A percentile compares a stretch with the other conserved stretches of the same genome.
Conservation (phyloP, 2,329 filamentous ascomycete species). For the Madurella fahalii region DNA sequence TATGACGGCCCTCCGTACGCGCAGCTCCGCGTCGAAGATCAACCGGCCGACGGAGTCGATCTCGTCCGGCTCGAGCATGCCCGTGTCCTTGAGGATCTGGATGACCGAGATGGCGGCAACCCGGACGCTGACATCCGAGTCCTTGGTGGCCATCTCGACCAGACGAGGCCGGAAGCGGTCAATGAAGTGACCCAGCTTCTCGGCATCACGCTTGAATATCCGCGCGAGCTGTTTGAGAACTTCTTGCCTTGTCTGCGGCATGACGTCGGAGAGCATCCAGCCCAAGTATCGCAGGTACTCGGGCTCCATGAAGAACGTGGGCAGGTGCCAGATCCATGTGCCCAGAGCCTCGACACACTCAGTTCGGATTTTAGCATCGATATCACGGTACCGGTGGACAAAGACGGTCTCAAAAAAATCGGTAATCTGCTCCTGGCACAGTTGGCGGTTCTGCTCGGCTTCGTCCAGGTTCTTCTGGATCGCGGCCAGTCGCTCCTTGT, state of each 20-base stretch:
- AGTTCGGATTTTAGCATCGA: slow-evolving; percentile 81
- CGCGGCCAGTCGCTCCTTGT: slow-evolving; percentile 71
- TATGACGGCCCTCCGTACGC: slow-evolving; percentile 83
- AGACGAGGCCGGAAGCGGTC: slow-evolving; percentile 83
- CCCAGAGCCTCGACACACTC: slow-evolving; percentile 86
- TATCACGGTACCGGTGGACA: slow-evolving; percentile 90
- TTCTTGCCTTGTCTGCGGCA: slow-evolving; percentile 71
- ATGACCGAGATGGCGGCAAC: slow-evolving; percentile 77
- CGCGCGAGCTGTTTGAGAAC: slow-evolving; percentile 77
- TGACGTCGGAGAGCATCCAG: slow-evolving; percentile 86
- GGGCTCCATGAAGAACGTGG: slow-evolving; percentile 85
- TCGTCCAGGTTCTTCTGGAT: slow-evolving; percentile 70
- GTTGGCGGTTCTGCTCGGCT: slow-evolving; percentile 64
- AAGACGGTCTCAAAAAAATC: slow-evolving; percentile 92
- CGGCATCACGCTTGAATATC: slow-evolving; percentile 76
- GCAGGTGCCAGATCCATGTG: slow-evolving; percentile 80
- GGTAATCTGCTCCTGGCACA: slow-evolving; percentile 67
- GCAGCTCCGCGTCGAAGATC: slow-evolving; percentile 81
- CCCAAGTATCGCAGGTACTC: slow-evolving; percentile 89
- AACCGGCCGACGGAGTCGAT: slow-evolving; percentile 84
- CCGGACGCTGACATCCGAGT: slow-evolving; percentile 76
- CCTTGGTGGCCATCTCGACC: slow-evolving; percentile 86
- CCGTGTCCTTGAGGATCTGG: slow-evolving; percentile 75
- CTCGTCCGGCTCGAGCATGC: slow-evolving; percentile 85
- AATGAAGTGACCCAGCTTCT: slow-evolving; percentile 85